Evolutionary conservation across 1,139 yeast genomes (phyloP), one percentile per base, ranked within the genome.

Genomic region (Magnusiomyces paraingens): DNA sequence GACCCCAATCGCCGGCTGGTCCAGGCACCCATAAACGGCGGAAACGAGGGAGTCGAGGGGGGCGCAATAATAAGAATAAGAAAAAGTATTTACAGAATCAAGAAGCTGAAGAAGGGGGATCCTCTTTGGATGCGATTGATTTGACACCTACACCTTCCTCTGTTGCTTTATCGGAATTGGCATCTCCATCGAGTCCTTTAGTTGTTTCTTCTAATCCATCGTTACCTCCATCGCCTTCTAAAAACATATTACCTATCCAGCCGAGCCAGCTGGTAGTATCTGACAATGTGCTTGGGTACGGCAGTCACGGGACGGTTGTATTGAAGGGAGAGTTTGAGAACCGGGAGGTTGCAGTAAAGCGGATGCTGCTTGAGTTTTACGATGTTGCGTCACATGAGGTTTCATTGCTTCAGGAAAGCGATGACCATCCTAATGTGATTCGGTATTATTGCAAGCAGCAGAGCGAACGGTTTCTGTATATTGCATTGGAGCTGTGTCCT

Each of bases 351-450:
- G 99, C 99, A 0, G 95, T 93, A 3, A 94, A 93, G 67, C 73
- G 99, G 61, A 88, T 93, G 96, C 73, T 94, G 50, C 76, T 91
- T 43, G 96, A 91, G 65, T 93, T 91, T 65, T 93, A 86, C 69
- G 97, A 93, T 65, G 82, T 93, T 57, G 99, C 99, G 2, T 85
- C 91, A n/a, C 96, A 89, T 62, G 99, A 93, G 66, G 95, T 94
- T 12, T 78, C 86, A 32, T 70, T 91, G 22, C 71, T 93, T 45
- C 96, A 93, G 58, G 97, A 91, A 66, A 87, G 96, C 69, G 99
- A 93, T 65, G 96, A 90, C 67, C 98, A 93, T 68, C 95, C 97
- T 1, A 94, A 93, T 66, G 98, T 93, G 15, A 82, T 94, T 20
- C 75, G 99, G 54, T 93, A 93, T 67, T 93, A 83, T 66, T 93